phyloP scores from a whole-genome alignment of 176 grass and related monocot genomes.

The Tillandsia leiboldiana region DNA sequence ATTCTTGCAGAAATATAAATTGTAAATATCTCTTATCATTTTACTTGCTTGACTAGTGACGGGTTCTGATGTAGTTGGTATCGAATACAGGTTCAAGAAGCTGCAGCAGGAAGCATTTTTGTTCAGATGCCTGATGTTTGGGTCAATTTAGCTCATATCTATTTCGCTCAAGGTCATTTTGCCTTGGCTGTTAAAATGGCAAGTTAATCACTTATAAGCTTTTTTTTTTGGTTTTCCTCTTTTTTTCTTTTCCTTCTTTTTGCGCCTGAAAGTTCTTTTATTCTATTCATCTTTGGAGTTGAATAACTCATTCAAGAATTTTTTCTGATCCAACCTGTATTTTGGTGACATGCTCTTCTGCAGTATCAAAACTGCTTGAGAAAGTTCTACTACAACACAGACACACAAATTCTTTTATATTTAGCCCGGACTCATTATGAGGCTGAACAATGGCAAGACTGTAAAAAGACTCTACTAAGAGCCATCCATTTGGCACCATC shows the following conservation, averaged over 20 bases:
- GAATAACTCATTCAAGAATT: too few relatives aligned
- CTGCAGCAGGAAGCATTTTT: conserved; percentile 74
- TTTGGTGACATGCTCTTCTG: conserved; percentile 12
- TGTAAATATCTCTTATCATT: too few relatives aligned
- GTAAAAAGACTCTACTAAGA: conserved; percentile 82
- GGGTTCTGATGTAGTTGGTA: neutral
- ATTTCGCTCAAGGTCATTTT: conserved; percentile 95
- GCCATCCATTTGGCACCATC: conserved; percentile 96
- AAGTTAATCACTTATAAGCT: conserved; percentile 11
- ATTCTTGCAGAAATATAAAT: too few relatives aligned
- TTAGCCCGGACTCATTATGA: conserved; percentile 88
- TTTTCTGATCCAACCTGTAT: too few relatives aligned
- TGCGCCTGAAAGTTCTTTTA: too few relatives aligned
- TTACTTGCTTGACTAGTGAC: neutral
- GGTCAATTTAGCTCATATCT: conserved; percentile 90
- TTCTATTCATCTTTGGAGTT: too few relatives aligned
- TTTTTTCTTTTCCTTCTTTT: too few relatives aligned
- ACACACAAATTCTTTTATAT: conserved; percentile 78
- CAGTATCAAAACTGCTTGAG: conserved; percentile 87
- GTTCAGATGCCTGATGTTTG: conserved; percentile 97
- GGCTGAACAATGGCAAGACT: conserved; percentile 97
- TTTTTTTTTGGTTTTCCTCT: too few relatives aligned
- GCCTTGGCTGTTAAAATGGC: conserved; percentile 89
- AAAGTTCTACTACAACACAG: conserved; percentile 90
- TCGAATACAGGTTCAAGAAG: conserved; percentile 75